Conservation (phyloP, 495 filamentous ascomycete genomes). For the Venustampulla echinocandica region DNA sequence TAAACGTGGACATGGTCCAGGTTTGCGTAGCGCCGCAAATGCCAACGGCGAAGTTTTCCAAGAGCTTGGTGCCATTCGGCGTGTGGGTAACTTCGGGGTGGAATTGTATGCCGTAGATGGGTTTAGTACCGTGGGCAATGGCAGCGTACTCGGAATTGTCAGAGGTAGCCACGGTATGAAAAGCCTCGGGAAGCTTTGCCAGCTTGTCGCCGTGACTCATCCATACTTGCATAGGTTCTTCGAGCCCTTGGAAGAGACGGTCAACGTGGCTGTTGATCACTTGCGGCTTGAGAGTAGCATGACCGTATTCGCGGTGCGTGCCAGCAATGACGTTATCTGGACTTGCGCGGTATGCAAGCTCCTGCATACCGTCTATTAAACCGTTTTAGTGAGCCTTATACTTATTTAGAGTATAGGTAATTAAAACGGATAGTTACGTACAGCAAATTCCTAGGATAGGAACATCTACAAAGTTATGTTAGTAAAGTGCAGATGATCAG, state of each 20-base stretch:
- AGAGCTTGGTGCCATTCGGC: conserved; percentile 51
- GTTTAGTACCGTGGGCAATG: conserved; percentile 65
- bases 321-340: conserved; percentile 65
- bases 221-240: conserved; percentile 58
- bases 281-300: conserved; percentile 34
- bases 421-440: conserved; percentile 7
- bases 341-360: conserved; percentile 67
- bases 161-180: conserved; percentile 64
- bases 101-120: conserved; percentile 71
- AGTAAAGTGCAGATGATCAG: conserved; percentile 47
- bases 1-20: conserved; percentile 78
- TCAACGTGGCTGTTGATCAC: conserved; percentile 49
- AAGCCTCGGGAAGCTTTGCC: conserved; percentile 56
- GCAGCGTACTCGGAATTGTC: conserved; percentile 67
- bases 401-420: conserved; percentile 7
- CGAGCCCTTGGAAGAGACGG: conserved; percentile 61
- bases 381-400: conserved; percentile 5
- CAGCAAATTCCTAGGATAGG: conserved; percentile 11
- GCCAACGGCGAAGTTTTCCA: conserved; percentile 73
- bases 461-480: conserved; percentile 11
- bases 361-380: conserved; percentile 53
- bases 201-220: conserved; percentile 90
- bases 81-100: conserved; percentile 79
- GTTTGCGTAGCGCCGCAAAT: conserved; percentile 66
- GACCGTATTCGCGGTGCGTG: conserved; percentile 62